Evolutionary conservation across 2,329 filamentous ascomycete genomes (phyloP).

Genomic region (Monilinia fructicola): DNA sequence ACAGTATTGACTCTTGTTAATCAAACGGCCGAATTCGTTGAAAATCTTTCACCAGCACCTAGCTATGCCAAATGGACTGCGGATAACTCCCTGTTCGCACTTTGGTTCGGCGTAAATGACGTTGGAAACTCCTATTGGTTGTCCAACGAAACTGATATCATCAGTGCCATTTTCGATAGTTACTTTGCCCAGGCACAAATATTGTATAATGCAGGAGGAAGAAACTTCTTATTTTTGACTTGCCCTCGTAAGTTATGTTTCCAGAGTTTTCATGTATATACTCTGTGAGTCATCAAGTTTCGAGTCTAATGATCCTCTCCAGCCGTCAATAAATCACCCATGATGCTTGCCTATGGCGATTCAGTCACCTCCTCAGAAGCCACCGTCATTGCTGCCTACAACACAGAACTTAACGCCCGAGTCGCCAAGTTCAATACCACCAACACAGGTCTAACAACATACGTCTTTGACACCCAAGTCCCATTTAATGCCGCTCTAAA

Average conservation of each 20-base stretch:
- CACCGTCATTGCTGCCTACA: background rate
- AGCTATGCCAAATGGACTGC: constrained; percentile 43
- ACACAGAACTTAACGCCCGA: background rate
- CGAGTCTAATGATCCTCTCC: background rate
- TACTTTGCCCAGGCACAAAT: constrained; percentile 47
- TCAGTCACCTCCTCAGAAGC: background rate
- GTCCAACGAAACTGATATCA: constrained; percentile 37
- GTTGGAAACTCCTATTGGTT: constrained; percentile 48
- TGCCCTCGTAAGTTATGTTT: constrained; percentile 43
- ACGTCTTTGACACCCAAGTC: background rate
- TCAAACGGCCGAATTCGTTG: constrained; percentile 43
- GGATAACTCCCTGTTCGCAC: constrained; percentile 45
- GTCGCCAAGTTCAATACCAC: constrained; percentile 3
- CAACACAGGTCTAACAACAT: background rate
- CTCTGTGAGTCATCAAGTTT: fast-evolving
- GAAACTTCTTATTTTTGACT: constrained; percentile 50
- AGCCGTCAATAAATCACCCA: background rate
- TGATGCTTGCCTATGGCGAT: constrained; percentile 12
- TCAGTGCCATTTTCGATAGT: constrained; percentile 45
- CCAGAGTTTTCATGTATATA: too few species aligned
- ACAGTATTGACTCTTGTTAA: constrained; percentile 40
- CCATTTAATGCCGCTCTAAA: constrained; percentile 4
- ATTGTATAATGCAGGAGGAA: constrained; percentile 48
- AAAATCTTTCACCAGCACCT: constrained; percentile 41
- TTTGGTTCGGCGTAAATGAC: constrained; percentile 57